Evolutionary conservation across 2,329 filamentous ascomycete genomes (phyloP), one percentile per base, ranked within the genome.

Genomic region (Neofusicoccum parvum): DNA sequence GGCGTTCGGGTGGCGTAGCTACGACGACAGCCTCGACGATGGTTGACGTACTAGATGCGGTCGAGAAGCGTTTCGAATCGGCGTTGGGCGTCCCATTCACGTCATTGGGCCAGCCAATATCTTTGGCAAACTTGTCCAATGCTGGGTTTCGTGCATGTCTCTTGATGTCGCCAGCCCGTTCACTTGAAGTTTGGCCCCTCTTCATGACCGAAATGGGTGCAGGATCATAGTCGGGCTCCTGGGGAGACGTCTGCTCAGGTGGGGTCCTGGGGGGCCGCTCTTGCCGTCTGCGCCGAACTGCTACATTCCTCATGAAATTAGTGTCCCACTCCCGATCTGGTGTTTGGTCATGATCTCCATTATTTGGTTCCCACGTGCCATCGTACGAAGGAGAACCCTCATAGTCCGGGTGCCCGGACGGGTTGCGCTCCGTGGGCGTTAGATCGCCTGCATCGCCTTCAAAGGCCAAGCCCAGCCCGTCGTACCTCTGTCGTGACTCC

Each of bases 21-120:
- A 87, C 80, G 36, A 87, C 84, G 71, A 85, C 79, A 12, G 83
- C 85, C 74, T 86, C 79, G 7, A 80, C 84, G 15, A 87, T 78
- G 0, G 84, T 85, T 5, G 85, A 87, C 11, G 81, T 79, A 23
- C 80, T 80, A 2, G 86, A 87, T 2, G 81, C 74, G 15, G 73
- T 79, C 14, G 86, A 87, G 20, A 81, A 75, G 49, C 85, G 80
- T 68, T 79, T 79, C 43, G 71, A 71, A 41, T 75, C 74, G 10
- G 70, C 67, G 39, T 78, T 75, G 54, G 63, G 70, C 58, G 59
- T 72, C 62, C 51, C 73, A 67, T 67, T 77, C 70, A 56, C 65
- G 43, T 76, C 72, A 9, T 77, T 72, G 23, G 82, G 79, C 83
- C 83, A 85, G 27, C 80, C 82, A 67, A 85, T 83, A 15, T 82